Conservation (phyloP, 169 alveolate genomes). For the Fabrea salina region DNA sequence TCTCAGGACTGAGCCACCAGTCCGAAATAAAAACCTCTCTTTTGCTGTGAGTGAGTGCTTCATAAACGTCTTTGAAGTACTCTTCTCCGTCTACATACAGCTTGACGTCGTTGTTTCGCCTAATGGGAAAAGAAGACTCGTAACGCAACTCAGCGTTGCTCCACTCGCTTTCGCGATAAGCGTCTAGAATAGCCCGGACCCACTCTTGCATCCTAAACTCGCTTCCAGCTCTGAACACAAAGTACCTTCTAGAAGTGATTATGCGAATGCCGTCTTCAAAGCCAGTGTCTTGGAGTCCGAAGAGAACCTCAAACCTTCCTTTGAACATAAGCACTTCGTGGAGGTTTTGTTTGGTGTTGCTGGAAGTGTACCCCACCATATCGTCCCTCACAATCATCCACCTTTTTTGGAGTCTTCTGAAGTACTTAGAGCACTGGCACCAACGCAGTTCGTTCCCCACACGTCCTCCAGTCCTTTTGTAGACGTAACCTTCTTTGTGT, state of each 20-base stretch:
- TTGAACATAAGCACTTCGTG: background rate
- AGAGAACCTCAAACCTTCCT: background rate
- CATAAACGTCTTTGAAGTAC: slow-evolving; percentile 63
- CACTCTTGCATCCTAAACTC: background rate
- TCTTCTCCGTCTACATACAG: slow-evolving; percentile 73
- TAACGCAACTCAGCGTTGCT: slow-evolving; percentile 13
- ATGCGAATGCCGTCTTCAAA: slow-evolving; percentile 25
- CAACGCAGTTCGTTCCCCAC: background rate
- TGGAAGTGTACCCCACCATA: background rate
- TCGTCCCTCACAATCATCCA: slow-evolving; percentile 6
- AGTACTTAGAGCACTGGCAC: background rate
- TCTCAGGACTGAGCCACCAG: slow-evolving; percentile 84
- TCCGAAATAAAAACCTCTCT: slow-evolving; percentile 77
- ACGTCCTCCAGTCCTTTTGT: slow-evolving; percentile 27
- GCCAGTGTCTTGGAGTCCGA: slow-evolving; percentile 9
- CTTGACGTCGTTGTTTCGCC: slow-evolving; percentile 44
- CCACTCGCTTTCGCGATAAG: background rate
- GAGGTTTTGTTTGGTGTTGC: background rate
- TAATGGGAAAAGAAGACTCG: slow-evolving; percentile 64
- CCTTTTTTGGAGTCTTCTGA: slow-evolving; percentile 20
- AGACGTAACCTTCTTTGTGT: slow-evolving; percentile 31
- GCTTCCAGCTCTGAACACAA: slow-evolving; percentile 13
- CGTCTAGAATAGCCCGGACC: background rate
- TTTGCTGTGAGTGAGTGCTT: slow-evolving; percentile 61
- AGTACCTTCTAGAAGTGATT: background rate